A percentile compares a stretch with the other conserved stretches of the same genome.
phyloP scores from a whole-genome alignment of 2,329 filamentous ascomycete genomes.

The Pseudocercospora eumusae region DNA sequence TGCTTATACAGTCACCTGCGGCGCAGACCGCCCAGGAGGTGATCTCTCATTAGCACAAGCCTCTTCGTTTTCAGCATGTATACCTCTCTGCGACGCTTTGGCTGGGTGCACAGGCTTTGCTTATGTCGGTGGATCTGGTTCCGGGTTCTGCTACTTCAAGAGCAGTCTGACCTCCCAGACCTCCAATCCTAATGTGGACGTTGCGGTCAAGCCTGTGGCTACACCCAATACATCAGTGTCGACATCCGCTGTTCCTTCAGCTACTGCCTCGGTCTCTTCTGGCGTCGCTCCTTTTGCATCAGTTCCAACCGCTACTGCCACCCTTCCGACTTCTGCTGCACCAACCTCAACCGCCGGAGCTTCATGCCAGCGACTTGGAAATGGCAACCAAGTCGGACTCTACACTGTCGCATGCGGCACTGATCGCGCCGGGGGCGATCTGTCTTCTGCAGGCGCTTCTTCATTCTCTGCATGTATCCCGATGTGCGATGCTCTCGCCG shows the following conservation, averaged over 20 bases:
- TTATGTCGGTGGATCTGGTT: constrained; percentile 17
- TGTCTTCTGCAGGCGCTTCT: background rate
- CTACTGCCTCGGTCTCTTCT: background rate
- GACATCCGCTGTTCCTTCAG: background rate
- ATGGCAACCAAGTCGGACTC: background rate
- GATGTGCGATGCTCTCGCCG: background rate
- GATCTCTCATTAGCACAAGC: background rate
- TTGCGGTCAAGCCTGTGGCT: background rate
- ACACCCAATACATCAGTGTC: background rate
- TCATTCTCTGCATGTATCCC: background rate
- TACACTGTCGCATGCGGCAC: background rate
- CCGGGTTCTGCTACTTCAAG: constrained; percentile 26
- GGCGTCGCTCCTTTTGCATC: background rate
- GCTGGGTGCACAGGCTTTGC: constrained; percentile 20
- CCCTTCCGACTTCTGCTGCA: background rate
- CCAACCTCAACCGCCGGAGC: background rate
- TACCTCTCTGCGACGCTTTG: constrained; percentile 2
- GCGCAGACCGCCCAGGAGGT: background rate
- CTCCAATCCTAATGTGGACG: background rate
- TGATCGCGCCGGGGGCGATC: background rate
- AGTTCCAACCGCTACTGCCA: background rate
- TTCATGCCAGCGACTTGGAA: background rate
- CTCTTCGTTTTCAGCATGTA: background rate
- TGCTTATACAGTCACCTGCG: background rate
- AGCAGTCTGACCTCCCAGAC: constrained; percentile 6